Evolutionary conservation across 495 filamentous ascomycete genomes (phyloP).

Genomic region (Parmelia sp.): DNA sequence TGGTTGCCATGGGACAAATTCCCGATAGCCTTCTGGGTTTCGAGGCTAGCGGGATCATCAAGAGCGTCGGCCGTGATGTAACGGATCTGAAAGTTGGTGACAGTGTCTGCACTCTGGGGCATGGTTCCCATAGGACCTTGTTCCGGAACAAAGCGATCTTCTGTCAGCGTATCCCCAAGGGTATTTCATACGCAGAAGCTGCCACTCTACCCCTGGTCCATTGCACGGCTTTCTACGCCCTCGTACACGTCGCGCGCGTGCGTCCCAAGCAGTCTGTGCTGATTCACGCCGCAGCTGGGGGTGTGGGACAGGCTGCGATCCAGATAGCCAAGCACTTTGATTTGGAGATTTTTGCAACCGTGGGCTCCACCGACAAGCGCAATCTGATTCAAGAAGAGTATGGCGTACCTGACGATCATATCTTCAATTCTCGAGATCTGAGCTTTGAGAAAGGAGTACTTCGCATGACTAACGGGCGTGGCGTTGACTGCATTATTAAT

Average conservation of each 20-base stretch:
- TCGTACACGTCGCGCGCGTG: constrained; percentile 33
- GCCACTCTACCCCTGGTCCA: constrained; percentile 33
- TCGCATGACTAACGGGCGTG: constrained; percentile 41
- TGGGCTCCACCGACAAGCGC: constrained; percentile 38
- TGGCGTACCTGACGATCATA: constrained; percentile 35
- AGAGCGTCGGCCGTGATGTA: constrained; percentile 11
- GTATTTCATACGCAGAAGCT: constrained; percentile 28
- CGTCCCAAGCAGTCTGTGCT: constrained; percentile 36
- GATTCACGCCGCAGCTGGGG: constrained; percentile 46
- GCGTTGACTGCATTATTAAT: constrained; percentile 54
- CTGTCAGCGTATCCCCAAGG: constrained; percentile 24
- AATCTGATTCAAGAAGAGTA: constrained; percentile 34
- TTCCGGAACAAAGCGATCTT: constrained; percentile 10
- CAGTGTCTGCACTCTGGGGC: constrained; percentile 14
- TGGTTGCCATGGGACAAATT: constrained; percentile 24
- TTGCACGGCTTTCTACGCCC: constrained; percentile 31
- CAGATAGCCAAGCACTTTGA: constrained; percentile 36
- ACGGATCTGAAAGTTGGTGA: constrained; percentile 15
- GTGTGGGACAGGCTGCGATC: constrained; percentile 44
- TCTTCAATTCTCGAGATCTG: constrained; percentile 46
- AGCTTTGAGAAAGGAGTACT: constrained; percentile 44
- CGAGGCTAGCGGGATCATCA: constrained; percentile 25
- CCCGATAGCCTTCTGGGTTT: constrained; percentile 20
- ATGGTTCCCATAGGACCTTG: constrained; percentile 3
- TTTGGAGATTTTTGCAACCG: constrained; percentile 42